Base-by-base conservation (phyloP, 176 grass and related monocot genomes). In the Carex myosuroides region DNA sequence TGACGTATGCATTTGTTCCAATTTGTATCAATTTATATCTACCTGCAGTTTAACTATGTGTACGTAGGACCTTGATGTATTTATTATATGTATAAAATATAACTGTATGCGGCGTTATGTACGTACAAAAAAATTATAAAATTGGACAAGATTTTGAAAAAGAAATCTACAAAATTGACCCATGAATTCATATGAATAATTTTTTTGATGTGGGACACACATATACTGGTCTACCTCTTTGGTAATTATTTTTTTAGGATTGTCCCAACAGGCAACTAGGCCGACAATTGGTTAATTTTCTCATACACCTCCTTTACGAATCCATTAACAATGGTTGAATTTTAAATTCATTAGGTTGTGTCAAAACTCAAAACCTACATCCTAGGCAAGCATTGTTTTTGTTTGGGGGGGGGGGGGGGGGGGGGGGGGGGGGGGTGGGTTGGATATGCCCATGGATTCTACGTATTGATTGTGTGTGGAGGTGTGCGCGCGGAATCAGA, bases 201-300 rank as follows among this genome's bases (percentile, higher is more conserved):
- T 75, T 53, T 53, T 75, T 75, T 54, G 20, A 1, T 52, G 70
- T 53, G 42, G 46, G 21, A 71, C 37, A 71, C 11, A 73, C 44
- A 74, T 53, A 74, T 64, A 32, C 20, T 81, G 13, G 30, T 66
- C 29, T 46, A 60, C 32, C 32, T 44, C 22, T 65, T 29, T 82
- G 37, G 62, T 82, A 82, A 44, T 82, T 82, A 32, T 50, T 50
- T 6, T 81, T n/a, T 62, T 0, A 66, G 39, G 18, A 64, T 66
- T 48, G 60, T 82, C 32, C 18, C 39, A 21, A 82, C 59, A 82
- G 41, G 60, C 60, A 82, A 82, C 60, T 82, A 66, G 80, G 60
- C 60, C 80, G 80, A 82, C 60, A 60, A 63, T 82, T 50, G 5
- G 37, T 44, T 82, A 44, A 65, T 65, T 81, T 64, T 20, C 54